Evolutionary conservation across 805 yeast species (phyloP).

Genomic region (Barnettozyma salicaria): DNA sequence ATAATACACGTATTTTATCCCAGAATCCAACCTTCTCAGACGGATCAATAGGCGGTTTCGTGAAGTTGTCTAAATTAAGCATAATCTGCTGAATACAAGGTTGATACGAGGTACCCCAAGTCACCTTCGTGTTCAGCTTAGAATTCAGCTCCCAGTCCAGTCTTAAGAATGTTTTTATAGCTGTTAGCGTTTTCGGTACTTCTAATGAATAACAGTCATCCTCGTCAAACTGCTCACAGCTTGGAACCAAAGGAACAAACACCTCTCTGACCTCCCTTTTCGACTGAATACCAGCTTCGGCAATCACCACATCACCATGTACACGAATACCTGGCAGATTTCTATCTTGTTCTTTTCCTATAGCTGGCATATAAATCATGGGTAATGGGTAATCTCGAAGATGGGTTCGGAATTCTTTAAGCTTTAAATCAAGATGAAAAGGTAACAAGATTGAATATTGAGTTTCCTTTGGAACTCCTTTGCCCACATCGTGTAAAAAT

Average conservation of each 20-base stretch:
- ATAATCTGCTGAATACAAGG: slow-evolving; percentile 79
- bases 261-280: slow-evolving; percentile 52
- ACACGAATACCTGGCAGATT: slow-evolving; percentile 31
- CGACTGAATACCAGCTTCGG: slow-evolving; percentile 53
- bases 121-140: slow-evolving; percentile 52
- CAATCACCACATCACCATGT: slow-evolving; percentile 60
- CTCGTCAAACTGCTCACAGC: slow-evolving; percentile 31
- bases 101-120: slow-evolving; percentile 82
- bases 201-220: slow-evolving; percentile 46
- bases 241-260: slow-evolving; percentile 56
- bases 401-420: slow-evolving; percentile 62
- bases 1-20: slow-evolving; percentile 76
- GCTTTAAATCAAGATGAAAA: slow-evolving; percentile 44
- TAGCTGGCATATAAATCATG: slow-evolving; percentile 60
- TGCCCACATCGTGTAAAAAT: slow-evolving; percentile 70
- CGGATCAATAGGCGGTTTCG: slow-evolving; percentile 87
- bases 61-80: slow-evolving; percentile 71
- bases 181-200: slow-evolving; percentile 70
- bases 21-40: slow-evolving; percentile 83
- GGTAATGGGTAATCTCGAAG: slow-evolving; percentile 87
- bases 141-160: slow-evolving; percentile 51
- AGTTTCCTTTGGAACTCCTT: slow-evolving; percentile 72
- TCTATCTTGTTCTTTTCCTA: slow-evolving; percentile 27
- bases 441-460: slow-evolving; percentile 67
- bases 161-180: slow-evolving; percentile 66